phyloP scores from a whole-genome alignment of 371 early-diverging fungal species.

The Batkoa obscura region DNA sequence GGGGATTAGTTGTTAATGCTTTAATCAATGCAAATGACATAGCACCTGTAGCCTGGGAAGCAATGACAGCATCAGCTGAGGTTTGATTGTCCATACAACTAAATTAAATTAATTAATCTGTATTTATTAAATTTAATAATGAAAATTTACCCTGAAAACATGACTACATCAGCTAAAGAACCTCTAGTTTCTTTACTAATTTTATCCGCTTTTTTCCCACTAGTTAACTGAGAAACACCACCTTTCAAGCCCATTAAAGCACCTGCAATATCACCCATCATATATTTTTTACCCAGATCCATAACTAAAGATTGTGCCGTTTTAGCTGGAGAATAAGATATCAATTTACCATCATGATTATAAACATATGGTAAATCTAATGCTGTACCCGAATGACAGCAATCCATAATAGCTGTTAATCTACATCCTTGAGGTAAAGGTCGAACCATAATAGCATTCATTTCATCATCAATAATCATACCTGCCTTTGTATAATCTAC shows the following conservation, averaged over 20 bases:
- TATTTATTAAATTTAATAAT: constrained; percentile 8
- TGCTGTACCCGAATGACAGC: constrained; percentile 73
- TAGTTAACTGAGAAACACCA: constrained; percentile 21
- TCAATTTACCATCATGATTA: constrained; percentile 43
- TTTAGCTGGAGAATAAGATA: constrained; percentile 28
- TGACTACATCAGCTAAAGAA: constrained; percentile 57
- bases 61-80: constrained; percentile 60
- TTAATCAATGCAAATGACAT: constrained; percentile 69
- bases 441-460: constrained; percentile 61
- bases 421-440: constrained; percentile 69
- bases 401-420: constrained; percentile 75
- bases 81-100: constrained; percentile 82
- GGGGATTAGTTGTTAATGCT: constrained; percentile 36
- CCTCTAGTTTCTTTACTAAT: constrained; percentile 24
- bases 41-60: constrained; percentile 44
- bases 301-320: constrained; percentile 25
- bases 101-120: not conserved
- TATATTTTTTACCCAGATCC: constrained; percentile 28
- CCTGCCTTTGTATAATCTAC: constrained; percentile 61
- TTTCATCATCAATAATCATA: constrained; percentile 65
- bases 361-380: constrained; percentile 80
- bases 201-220: constrained; percentile 17
- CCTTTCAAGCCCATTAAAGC: constrained; percentile 22
- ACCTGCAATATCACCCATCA: constrained; percentile 26
- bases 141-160: constrained; percentile 30